Base-by-base conservation (phyloP, 2,329 filamentous ascomycete genomes). In the Ascocoryne sarcoides region DNA sequence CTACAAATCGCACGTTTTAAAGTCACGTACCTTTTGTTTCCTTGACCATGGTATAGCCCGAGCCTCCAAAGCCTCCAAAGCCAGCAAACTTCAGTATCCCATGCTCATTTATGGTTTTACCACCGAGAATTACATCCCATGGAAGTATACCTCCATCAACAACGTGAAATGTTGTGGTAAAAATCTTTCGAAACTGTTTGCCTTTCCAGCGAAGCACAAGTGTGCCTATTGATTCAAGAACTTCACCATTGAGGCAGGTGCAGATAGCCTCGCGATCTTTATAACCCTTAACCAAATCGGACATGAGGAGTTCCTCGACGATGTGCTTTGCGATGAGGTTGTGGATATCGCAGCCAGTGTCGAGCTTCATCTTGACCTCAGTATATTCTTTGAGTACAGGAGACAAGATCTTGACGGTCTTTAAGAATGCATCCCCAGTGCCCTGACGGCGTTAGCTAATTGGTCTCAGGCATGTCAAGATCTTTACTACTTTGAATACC, bases 361-460 rank as follows among this genome's bases (percentile, higher is more conserved):
- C 42, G 14, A 47, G 44, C 26, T 19, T 44, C 44, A 47, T 42
- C 33, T 47, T 47, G 39, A 17, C 32, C 32, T 47, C 44, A 20
- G 42, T 12, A 18, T 44, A 38, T 10, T 17, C 17, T 4, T 42
- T 15, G 10, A 32, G 3, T 19, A 17, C 20, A 34, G 32, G 4
- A 29, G 23, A 39, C 31, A 38, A 47, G 28, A 44, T 37, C 32
- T 39, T 44, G 29, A 47, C 42, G 7, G 42, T 47, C 16, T 37
- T 42, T 20, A 42, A 21, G 18, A 46, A 46, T 14, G 44, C 40
- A 26, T 37, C 26, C 17, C 33, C 31, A 16, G 15, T 23, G 31
- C 43, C 19, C 36, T 44, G 26, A 17, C 10, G n/a, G 32, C 10
- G 18, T 46, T 16, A 43, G 40, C 17, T n/a, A 21, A 5, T 21